phyloP scores from a whole-genome alignment of 2,329 filamentous ascomycete genomes.

The Xylariaceae sp. region DNA sequence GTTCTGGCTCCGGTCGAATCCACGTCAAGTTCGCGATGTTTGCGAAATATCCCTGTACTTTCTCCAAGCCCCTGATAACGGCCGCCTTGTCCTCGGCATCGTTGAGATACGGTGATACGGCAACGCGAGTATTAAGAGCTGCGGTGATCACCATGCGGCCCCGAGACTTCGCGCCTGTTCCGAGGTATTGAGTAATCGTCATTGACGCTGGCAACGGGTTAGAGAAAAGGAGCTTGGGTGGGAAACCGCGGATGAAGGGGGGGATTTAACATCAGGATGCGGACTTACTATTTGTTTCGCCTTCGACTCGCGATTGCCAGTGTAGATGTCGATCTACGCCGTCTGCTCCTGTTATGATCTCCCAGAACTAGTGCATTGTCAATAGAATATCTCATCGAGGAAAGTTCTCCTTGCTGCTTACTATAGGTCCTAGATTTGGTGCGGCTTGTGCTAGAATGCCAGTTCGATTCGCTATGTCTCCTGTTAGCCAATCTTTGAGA shows the following conservation, averaged over 20 bases:
- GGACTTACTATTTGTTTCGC: slow-evolving; percentile 35
- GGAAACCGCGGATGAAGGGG: no score
- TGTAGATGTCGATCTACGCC: slow-evolving; percentile 62
- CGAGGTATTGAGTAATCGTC: slow-evolving; percentile 60
- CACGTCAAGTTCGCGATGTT: slow-evolving; percentile 55
- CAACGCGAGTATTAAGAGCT: slow-evolving; percentile 56
- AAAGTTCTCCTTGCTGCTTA: slow-evolving; percentile 21
- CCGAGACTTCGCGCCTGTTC: slow-evolving; percentile 60
- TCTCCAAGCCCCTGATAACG: slow-evolving; percentile 60
- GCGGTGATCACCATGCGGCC: slow-evolving; percentile 61
- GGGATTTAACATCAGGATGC: background rate
- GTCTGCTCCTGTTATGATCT: slow-evolving; percentile 55
- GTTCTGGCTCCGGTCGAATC: slow-evolving; percentile 50
- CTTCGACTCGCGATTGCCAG: slow-evolving; percentile 64
- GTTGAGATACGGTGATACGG: slow-evolving; percentile 57
- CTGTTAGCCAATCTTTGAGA: slow-evolving; percentile 1
- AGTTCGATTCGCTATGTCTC: slow-evolving; percentile 31
- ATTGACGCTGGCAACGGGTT: slow-evolving; percentile 38
- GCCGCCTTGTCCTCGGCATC: slow-evolving; percentile 58
- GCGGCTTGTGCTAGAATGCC: slow-evolving; percentile 63
- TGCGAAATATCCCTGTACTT: slow-evolving; percentile 52
- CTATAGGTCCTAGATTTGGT: slow-evolving; percentile 61
- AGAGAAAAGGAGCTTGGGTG: no score
- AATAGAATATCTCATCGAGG: background rate
- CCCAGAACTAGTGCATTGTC: slow-evolving; percentile 42